Evolutionary conservation across 176 grass and related monocot genomes (phyloP), one percentile per base, ranked within the genome.

Genomic region (Thalia dealbata): DNA sequence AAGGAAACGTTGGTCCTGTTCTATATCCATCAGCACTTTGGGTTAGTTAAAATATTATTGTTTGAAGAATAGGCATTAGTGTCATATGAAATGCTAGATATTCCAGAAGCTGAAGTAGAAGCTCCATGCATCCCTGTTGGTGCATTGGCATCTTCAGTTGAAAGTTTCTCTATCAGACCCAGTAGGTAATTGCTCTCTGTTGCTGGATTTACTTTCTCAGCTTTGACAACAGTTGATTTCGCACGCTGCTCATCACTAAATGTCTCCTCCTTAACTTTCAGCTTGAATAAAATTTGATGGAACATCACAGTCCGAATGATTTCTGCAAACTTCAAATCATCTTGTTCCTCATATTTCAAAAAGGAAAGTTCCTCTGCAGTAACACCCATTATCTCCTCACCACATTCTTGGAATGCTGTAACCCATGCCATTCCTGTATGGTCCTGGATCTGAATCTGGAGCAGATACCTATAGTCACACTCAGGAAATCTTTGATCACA

Each of bases 401-500:
- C 95, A 65, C 67, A 61, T 41, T 99, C 95, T 59, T 99, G 78
- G 73, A 99, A 99, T 61, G 90, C 95, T 60, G 81, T 91, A 62
- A 79, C 87, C 75, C 66, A 85, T 18, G 80, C 71, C 19, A 52
- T 64, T 26, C 95, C 95, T 48, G 90, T 93, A 50, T 99, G 87
- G 71, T 99, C 95, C 79, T 88, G 81, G 43, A 99, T 93, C 52
- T 99, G 85, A 41, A 87, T 86, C 0, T 12, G 41, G 42, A 93
- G 76, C 74, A 93, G 50, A 71, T 99, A 99, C 67, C 95, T 93
- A 60, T 99, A 91, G 65, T 91, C 90, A 65, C 87, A 91, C 3
- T 80, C 68, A 61, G 26, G 62, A 78, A 80, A 79, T 64, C 32
- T 79, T 52, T 85, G 50, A 11, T 91, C 78, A 0, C 95, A 99